Evolutionary conservation across 345 rosid species (phyloP), one percentile per base, ranked within the genome.

Genomic region (Balakata baccata): DNA sequence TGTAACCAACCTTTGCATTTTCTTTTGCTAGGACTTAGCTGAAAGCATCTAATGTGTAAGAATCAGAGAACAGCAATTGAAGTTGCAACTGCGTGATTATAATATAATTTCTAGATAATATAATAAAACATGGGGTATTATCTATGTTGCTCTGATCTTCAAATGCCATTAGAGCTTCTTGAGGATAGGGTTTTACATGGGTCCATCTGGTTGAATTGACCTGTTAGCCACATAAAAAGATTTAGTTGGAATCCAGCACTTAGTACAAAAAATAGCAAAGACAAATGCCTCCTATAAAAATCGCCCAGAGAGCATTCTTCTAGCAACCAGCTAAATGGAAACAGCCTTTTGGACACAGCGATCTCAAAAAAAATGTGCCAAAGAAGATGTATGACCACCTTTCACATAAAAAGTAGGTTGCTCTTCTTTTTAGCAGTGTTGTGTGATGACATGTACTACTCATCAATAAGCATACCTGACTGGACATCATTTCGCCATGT

Each of bases 271-370:
- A 16, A 45, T 29, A 68, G 22, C 38, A 73, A 62, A 50, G 46
- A 39, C 68, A 77, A 51, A 66, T 25, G 50, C 47, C 49, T 47
- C 45, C 13, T 37, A 16, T 17, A 70, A 38, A 41, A 63, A 46
- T 59, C 56, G 45, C 29, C 58, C 53, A n/a, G 64, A 6, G 45
- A 64, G 63, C 77, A 72, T 64, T 68, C 12, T 57, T 49, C 52
- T 64, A 22, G 61, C 53, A 63, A 71, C 68, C 56, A 71, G 37
- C 74, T 47, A 62, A 77, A 51, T 74, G 73, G 79, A 71, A 70
- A 73, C 81, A 71, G 49, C 70, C 81, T 71, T 81, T 77, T 65
- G 80, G 66, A 37, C 66, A 58, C 12, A 66, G 37, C 47, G 69
- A 50, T 23, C 64, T 51, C 62, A 22, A 70, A 73, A 66, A 66